Evolutionary conservation across 257 asterid genomes (phyloP), one percentile per base, ranked within the genome.

Genomic region (Salvia splendens): DNA sequence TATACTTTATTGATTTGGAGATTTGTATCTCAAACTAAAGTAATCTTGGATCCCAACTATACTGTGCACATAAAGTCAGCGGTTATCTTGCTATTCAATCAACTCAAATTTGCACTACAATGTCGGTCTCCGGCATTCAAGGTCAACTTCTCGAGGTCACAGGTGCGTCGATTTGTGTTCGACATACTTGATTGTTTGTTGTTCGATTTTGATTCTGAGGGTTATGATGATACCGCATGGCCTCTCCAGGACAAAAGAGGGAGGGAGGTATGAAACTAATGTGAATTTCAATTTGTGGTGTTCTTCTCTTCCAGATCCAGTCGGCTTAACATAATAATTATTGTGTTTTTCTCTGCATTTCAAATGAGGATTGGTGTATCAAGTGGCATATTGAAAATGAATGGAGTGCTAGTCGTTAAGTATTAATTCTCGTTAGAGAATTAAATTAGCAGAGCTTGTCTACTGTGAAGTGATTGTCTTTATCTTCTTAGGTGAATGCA

Each of bases 81-180:
- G 30, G 30, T 24, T 24, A 24, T 24, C 30, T 24, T 24, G 30
- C 30, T 24, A 24, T 24, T 24, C 30, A 24, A 24, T 24, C 30
- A 0, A 24, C 30, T 24, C 30, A 24, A 24, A 24, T 24, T 24
- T 24, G 30, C 30, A 24, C 53, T 59, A 67, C 80, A 73, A 92
- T 92, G 98, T 89, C 96, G 80, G 73, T 74, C 68, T 76, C 84
- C 71, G 94, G 95, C 38, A 81, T 93, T 61, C 99, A 93, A 47
- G 99, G 96, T 65, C 99, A 88, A 79, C 82, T 84, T 56, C 86
- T 93, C 35, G 97, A 93, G 68, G 71, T 93, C 71, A 93, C 97
- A 12, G 97, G 97, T 90, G 81, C 30, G 80, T 24, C 24, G 62
- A 16, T 10, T 59, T 38, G 0, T 42, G 4, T 15, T 33, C 6